Conservation (phyloP, 78 protist genomes). For the Dictyostelium citrinum region DNA sequence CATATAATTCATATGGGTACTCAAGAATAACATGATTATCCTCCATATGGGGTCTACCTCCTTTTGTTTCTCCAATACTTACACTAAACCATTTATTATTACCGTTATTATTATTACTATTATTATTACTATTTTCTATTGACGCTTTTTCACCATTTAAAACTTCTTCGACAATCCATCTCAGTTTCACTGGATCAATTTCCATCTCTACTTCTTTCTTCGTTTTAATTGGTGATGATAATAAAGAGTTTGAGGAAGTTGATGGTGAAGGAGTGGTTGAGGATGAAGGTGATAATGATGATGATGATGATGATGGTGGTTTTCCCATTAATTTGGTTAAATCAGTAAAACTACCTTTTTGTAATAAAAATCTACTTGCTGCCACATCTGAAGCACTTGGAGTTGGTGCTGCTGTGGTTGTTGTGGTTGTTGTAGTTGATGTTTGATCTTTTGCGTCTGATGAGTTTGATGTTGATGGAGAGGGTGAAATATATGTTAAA, state of each 20-base stretch:
- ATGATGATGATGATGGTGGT: neutral
- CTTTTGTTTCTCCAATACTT: conserved; percentile 18
- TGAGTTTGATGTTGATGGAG: neutral
- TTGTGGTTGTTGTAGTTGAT: neutral
- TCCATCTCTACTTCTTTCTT: neutral
- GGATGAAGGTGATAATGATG: neutral
- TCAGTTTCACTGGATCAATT: conserved; percentile 10
- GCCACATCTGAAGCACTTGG: neutral
- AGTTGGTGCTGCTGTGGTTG: neutral
- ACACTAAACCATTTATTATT: neutral
- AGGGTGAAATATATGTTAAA: conserved; percentile 17
- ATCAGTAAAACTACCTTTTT: neutral
- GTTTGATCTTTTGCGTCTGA: neutral
- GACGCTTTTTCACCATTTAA: conserved; percentile 10
- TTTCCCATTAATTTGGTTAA: neutral
- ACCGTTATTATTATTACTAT: neutral
- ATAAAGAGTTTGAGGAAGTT: neutral
- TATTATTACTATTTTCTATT: neutral
- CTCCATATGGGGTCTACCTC: conserved; percentile 70
- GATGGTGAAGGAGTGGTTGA: neutral
- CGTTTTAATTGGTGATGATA: neutral
- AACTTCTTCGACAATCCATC: conserved; percentile 54
- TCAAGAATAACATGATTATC: conserved; percentile 64
- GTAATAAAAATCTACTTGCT: neutral
- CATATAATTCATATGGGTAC: conserved; percentile 35